A percentile compares a stretch with the other conserved stretches of the same genome.
Conservation (phyloP, 176 grass and related monocot genomes). For the Aegilops umbellulata region DNA sequence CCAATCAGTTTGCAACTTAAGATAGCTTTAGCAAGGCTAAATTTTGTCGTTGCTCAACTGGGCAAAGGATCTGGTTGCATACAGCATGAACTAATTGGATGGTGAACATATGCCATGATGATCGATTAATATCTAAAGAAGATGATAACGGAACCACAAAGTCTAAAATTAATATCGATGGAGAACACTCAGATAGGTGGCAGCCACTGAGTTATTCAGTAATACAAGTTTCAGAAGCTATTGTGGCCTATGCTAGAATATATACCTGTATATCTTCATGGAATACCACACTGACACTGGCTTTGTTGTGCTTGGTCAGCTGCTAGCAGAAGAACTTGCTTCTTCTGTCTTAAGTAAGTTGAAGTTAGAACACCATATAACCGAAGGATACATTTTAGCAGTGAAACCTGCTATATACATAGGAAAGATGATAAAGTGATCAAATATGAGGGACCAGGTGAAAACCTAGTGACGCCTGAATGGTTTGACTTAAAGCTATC, state of each 20-base stretch:
- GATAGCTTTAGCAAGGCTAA: neutral
- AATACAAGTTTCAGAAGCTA: neutral
- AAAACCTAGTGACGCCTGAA: neutral
- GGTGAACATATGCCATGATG: neutral
- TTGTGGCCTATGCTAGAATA: neutral
- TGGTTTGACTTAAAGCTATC: neutral
- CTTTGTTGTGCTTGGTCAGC: neutral
- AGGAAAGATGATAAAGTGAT: neutral
- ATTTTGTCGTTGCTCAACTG: neutral
- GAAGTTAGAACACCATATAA: neutral
- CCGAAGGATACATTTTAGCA: neutral
- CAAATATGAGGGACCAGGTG: neutral
- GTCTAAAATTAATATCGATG: neutral
- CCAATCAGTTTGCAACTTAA: neutral
- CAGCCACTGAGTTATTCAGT: neutral
- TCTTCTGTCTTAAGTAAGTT: neutral
- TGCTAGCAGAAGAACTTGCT: neutral
- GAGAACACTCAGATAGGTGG: neutral
- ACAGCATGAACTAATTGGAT: constrained; percentile 1
- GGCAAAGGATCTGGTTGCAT: neutral
- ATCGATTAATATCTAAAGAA: neutral
- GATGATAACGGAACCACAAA: neutral
- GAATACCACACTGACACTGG: neutral
- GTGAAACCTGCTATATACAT: no score
- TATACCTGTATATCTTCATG: neutral